These are phyloP conservation scores for Xylaria sp. DNA, from an alignment of 2,329 filamentous ascomycete genomes.

Conservation along the genomic window DNA sequence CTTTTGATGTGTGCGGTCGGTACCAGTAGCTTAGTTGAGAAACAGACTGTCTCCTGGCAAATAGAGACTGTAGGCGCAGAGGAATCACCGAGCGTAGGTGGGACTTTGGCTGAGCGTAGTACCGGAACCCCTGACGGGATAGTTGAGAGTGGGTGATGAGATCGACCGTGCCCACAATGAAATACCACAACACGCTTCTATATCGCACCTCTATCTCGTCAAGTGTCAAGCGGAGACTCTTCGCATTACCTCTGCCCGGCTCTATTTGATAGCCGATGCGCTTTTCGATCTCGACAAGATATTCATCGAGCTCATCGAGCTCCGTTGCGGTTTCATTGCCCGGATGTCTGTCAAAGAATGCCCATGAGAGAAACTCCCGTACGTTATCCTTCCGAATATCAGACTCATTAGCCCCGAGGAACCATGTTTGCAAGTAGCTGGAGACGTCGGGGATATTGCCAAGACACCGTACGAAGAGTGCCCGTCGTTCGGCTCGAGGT, in stretches of 20 bases:
- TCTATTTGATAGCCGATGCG: slow-evolving; percentile 61
- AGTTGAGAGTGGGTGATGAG: slow-evolving; percentile 60
- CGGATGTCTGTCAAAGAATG: slow-evolving; percentile 64
- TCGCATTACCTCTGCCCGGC: slow-evolving; percentile 65
- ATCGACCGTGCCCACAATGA: slow-evolving; percentile 65
- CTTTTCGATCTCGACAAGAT: slow-evolving; percentile 63
- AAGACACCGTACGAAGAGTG: slow-evolving; percentile 67
- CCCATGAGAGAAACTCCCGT: slow-evolving; percentile 74
- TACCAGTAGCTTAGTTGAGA: slow-evolving; percentile 72
- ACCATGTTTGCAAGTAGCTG: slow-evolving; percentile 71
- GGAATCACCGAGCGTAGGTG: slow-evolving; percentile 63
- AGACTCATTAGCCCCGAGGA: slow-evolving; percentile 65
- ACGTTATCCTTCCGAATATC: slow-evolving; percentile 75
- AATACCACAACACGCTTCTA: slow-evolving; percentile 72
- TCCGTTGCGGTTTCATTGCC: slow-evolving; percentile 48
- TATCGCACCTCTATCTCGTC: slow-evolving; percentile 70
- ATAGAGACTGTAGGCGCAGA: slow-evolving; percentile 62
- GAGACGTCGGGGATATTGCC: slow-evolving; percentile 64
- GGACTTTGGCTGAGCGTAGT: slow-evolving; percentile 57
- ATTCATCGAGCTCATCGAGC: slow-evolving; percentile 56
- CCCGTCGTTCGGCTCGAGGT: slow-evolving; percentile 59
- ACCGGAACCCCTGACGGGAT: slow-evolving; percentile 60
- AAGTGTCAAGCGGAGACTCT: slow-evolving; percentile 71
- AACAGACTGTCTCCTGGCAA: slow-evolving; percentile 59
- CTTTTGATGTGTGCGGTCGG: slow-evolving; percentile 68